Evolutionary conservation across 2,329 filamentous ascomycete species (phyloP), one percentile per base, ranked within the genome.

Genomic region (Pseudogymnoascus sp.): DNA sequence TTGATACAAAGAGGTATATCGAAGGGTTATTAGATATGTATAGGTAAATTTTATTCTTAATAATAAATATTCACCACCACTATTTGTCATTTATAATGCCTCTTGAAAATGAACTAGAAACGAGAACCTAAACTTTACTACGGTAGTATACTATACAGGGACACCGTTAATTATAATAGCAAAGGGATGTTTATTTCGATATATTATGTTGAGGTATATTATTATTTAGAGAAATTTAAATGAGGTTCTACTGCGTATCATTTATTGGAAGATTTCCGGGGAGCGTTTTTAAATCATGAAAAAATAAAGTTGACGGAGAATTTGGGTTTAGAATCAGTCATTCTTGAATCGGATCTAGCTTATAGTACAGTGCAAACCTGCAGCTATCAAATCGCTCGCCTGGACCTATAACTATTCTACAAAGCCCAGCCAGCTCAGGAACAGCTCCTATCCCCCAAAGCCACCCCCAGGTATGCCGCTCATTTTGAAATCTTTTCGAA

Each of bases 1-100:
- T 92, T 35, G 89, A 92, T 77, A 90, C 89, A 30, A 82, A 86
- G 72, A 83, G 82, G 71, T 92, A 92, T 73, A 84, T 92, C 3
- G 89, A 92, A 72, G 85, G 85, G 1, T 72, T 92, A 62, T 75
- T 92, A 72, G 90, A 81, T 69, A 72, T 91, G 6, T 69, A 67
- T 63, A 60, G 67, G 23, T 61, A 35, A 60, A 33, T 55, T 55
- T 55, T 30, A 33, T 55, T 30, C 19, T 11, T 6, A 19, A 55
- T 19, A 22, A 30, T 12, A 55, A 12, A 33, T 5, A 8, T 19
- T 30, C 45, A 55, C 7, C 1, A 12, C 28, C 28, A 22, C 5
- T 33, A 33, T 55, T 33, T 19, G 5, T 9, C 11, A 12, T 8
- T 19, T 14, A 33, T 12, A 19, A 55, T 55, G 4, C 45, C 45